Base-by-base conservation (phyloP, 192 early-diverging fungal genomes). In the Mortierella alpina region DNA sequence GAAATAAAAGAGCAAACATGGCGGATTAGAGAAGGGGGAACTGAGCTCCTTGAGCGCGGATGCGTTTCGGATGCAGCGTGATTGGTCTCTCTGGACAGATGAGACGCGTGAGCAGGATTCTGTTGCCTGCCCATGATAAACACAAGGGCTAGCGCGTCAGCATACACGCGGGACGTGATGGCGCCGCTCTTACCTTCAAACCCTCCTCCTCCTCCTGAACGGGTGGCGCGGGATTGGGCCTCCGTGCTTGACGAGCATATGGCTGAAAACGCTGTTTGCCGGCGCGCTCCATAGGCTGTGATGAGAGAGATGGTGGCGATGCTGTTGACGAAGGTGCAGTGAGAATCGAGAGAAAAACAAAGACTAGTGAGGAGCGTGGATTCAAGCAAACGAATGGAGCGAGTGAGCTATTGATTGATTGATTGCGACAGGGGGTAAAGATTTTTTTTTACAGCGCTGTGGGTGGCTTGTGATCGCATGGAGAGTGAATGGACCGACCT, bases 231-330 rank as follows among this genome's bases (percentile, higher is more conserved):
- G 40, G 58, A 6, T 45, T 31, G n/a, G 20, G 54, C 18, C 52
- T 20, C 10, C 53, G 52, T 5, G 46, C 2, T 5, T 50, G 50
- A 41, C 70, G 60, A 12, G 70, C 59, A 63, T 70, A 70, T 10
- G 68, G 68, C 58, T 70, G 56, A 40, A 60, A 70, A 14, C 68
- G 55, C 8, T 70, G 59, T 12, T 40, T 68, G 56, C 47, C 22
- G 3, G 54, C 12, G 23, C 22, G 49, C 31, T 70, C 68, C 68
- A 70, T 70, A 23, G 47, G 20, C 12, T 56, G 40, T 11, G n/a
- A 4, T 65, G 47, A 23, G 50, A 46, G 31, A 31, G 31, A 31
- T 1, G 31, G 31, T 31, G 31, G 31, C 31, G 31, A 31, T 31
- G 3, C 23, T 17, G 56, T 10, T 15, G 22, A 12, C 56, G 56